Base-by-base conservation (phyloP, 805 yeast species). In the Ogataea pignaliae region DNA sequence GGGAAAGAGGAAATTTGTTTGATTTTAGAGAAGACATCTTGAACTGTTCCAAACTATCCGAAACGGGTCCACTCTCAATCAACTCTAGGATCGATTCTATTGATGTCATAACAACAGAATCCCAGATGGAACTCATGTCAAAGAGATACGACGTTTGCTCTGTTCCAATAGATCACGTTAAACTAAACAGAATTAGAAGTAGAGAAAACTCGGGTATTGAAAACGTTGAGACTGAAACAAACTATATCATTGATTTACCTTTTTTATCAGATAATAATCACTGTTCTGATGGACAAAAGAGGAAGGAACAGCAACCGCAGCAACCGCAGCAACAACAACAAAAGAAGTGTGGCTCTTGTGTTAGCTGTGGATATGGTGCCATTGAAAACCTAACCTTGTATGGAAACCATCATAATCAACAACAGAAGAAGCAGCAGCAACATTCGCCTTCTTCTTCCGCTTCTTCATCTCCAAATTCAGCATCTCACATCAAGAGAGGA, bases 1-100 rank as follows among this genome's bases (percentile, higher is more conserved):
- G 71, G 61, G 72, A 69, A 29, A 66, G 83, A 51, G 68, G 73
- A 3, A 46, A 63, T 12, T 63, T 77, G 42, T 54, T 61, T 31
- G 61, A 64, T 17, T 65, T 77, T 49, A 61, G 72, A 44, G 54
- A 61, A 6, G 72, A 70, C 45, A 57, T 76, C 5, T 50, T 66
- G 5, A 48, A 47, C 10, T 60, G 66, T 39, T 38, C 52, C 7
- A 56, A 57, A 41, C 40, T 66, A 26, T 45, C 69, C 3, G 57
- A 57, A 17, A 11, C 48, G n/a, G 71, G 71, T 21, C 70, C 71
- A 29, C 52, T 66, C 29, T 60, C 67, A 11, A 42, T 59, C 11
- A 46, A 61, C 39, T 60, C 66, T 8, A 50, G 50, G 15, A 46
- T 61, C 11, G 53, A 49, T 21, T 49, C 61, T 16, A 41, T 59